phyloP scores from a whole-genome alignment of 2,329 filamentous ascomycete species.

The Cordyceps javanica region DNA sequence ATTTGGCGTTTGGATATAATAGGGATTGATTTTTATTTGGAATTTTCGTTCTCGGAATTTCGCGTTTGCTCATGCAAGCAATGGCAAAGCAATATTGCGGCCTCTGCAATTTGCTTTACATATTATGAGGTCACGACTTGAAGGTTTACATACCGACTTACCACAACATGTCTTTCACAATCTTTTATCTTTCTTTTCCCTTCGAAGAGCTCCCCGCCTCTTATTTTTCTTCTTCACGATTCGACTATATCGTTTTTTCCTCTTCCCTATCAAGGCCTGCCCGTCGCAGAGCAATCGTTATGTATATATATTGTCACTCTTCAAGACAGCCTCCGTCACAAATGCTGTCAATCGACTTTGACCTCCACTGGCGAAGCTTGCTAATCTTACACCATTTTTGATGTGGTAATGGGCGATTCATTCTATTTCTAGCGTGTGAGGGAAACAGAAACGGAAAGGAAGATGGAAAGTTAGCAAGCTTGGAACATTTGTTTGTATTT shows the following conservation, averaged over 20 bases:
- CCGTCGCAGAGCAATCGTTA: not conserved
- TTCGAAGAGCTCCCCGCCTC: not conserved
- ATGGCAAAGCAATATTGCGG: constrained; percentile 3
- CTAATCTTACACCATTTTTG: not conserved
- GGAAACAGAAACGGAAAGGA: not conserved
- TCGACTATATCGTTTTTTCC: not conserved
- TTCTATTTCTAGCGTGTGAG: not conserved
- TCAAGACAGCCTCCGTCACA: constrained; percentile 23
- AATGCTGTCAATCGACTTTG: constrained; percentile 18
- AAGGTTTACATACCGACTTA: not conserved
- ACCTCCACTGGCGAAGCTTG: not conserved
- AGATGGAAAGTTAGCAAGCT: not conserved
- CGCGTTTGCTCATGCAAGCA: not conserved
- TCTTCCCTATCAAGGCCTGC: not conserved
- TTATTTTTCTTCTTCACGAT: constrained; percentile 14
- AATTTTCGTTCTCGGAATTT: not conserved
- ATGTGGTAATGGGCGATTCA: constrained; percentile 4
- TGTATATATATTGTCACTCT: constrained; percentile 28
- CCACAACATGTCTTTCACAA: not conserved
- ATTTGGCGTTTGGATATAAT: constrained; percentile 34
- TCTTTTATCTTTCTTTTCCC: constrained; percentile 1
- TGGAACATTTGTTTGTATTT: not conserved
- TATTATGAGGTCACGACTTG: constrained; percentile 11
- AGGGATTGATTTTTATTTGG: constrained; percentile 16
- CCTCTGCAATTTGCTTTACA: constrained; percentile 1